phyloP scores from a whole-genome alignment of 1,139 yeast genomes.

The Zygoascus hellenicus region DNA sequence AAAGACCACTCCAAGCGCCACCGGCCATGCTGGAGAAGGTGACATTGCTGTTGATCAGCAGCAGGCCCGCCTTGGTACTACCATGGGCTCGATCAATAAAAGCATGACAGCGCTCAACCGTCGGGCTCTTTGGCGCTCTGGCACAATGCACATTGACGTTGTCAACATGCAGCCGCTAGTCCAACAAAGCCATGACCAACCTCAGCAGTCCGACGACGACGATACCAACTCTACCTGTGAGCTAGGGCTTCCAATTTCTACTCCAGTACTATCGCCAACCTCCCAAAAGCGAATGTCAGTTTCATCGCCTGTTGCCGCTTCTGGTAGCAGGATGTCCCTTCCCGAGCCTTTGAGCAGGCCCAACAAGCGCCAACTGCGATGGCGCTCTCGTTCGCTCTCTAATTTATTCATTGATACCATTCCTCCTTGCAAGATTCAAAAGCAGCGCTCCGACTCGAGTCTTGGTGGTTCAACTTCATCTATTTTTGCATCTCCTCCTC shows the following conservation, averaged over 20 bases:
- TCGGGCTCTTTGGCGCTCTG: neutral
- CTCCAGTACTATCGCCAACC: constrained; percentile 3
- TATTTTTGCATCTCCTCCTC: constrained; percentile 3
- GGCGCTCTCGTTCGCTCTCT: constrained; percentile 9
- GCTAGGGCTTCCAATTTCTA: neutral
- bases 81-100: neutral
- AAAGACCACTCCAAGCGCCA: neutral
- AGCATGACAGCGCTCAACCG: neutral
- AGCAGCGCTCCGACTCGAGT: constrained; percentile 6
- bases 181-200: neutral
- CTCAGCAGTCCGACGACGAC: neutral
- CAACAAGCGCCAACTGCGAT: constrained; percentile 6
- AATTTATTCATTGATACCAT: constrained; percentile 4
- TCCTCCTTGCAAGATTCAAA: constrained; percentile 10
- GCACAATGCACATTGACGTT: neutral
- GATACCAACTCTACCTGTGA: neutral
- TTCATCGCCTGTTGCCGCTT: no score
- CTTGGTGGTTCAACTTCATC: constrained; percentile 1
- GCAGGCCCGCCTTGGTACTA: neutral
- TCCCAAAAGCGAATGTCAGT: neutral
- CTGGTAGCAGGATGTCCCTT: neutral
- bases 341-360: constrained; percentile 2
- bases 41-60: constrained; percentile 2
- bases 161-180: neutral
- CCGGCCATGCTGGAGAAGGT: neutral